Percentiles rank a stretch among this genome's conserved stretches.
Conservation (phyloP, 1,284 basidiomycete species). For the Ustilago curta region DNA sequence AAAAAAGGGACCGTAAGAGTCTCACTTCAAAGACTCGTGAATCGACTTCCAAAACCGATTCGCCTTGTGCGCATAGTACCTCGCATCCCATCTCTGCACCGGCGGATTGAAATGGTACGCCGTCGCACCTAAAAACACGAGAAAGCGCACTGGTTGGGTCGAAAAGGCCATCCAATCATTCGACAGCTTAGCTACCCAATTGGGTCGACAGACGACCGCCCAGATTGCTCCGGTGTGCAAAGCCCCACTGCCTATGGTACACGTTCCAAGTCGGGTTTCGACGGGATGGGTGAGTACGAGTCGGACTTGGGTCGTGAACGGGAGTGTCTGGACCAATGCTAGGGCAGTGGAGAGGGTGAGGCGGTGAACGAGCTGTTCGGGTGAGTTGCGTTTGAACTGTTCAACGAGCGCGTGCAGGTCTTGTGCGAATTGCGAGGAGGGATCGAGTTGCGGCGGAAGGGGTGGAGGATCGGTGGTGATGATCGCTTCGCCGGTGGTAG, state of each 20-base stretch:
- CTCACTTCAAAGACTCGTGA: neutral
- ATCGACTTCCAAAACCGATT: neutral
- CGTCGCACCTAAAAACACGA: slow-evolving; percentile 11
- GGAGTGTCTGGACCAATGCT: neutral
- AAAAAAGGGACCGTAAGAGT: too few relatives aligned
- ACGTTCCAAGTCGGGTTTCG: slow-evolving; percentile 11
- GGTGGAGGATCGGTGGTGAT: neutral
- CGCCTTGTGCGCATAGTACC: neutral
- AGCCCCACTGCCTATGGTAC: slow-evolving; percentile 8
- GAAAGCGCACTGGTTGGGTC: slow-evolving; percentile 1
- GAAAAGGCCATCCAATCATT: slow-evolving; percentile 5
- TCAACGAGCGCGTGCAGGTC: slow-evolving; percentile 3
- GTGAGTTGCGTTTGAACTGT: neutral
- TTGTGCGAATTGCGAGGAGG: slow-evolving; percentile 8
- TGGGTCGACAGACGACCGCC: slow-evolving; percentile 7
- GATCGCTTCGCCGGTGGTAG: neutral
- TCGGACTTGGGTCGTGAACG: neutral
- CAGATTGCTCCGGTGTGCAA: slow-evolving; percentile 15
- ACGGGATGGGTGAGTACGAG: slow-evolving; percentile 2
- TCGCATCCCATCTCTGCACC: slow-evolving; percentile 8
- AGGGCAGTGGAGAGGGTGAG: neutral
- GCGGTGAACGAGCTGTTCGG: neutral
- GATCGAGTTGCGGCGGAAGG: slow-evolving; percentile 2
- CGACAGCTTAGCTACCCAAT: neutral
- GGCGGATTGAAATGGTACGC: slow-evolving; percentile 11